Evolutionary conservation across 345 rosid genomes (phyloP), one percentile per base, ranked within the genome.

Genomic region (Reutealis trisperma): DNA sequence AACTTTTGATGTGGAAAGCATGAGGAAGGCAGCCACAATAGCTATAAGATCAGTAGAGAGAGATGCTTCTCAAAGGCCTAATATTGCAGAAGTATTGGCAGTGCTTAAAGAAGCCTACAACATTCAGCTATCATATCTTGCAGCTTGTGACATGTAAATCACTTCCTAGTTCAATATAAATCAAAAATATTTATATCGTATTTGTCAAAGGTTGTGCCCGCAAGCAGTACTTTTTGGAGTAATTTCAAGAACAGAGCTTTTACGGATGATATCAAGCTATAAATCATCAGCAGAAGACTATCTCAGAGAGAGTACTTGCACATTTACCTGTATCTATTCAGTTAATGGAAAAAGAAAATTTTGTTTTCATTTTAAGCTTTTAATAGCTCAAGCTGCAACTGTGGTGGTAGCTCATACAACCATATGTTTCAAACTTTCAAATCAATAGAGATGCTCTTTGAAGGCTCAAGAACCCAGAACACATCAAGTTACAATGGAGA

Each of bases 81-180:
- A 81, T 6, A 94, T 90, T 37, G 92, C 88, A 54, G 74, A 88
- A 58, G 88, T 91, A 30, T 65, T 94, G 71, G 85, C 92, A 25
- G 90, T 86, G 78, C 88, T 94, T 66, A 92, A 91, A 86, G 94
- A 90, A 85, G 91, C 97, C 12, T 91, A 90, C 80, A 84, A 86
- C 58, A 80, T 89, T 77, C 95, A 94, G 88, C 93, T 94, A 49
- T 81, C 97, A 59, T 87, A 86, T 75, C 91, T 92, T 42, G 92
- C 94, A 67, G 78, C 91, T 19, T 74, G 83, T 63, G 92, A 84
- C 87, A 85, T 83, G 73, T 88, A 77, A 79, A 78, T 71, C 77
- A 76, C 73, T 83, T 62, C 78, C 70, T 59, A 22, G 14, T 18
- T 47, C 3, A 49, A 74, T 4, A 47, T 37, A 37, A 57, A 14